Percentiles rank a stretch among this genome's conserved stretches.
phyloP scores from a whole-genome alignment of 169 alveolate genomes.

The Toxoplasma gondii region DNA sequence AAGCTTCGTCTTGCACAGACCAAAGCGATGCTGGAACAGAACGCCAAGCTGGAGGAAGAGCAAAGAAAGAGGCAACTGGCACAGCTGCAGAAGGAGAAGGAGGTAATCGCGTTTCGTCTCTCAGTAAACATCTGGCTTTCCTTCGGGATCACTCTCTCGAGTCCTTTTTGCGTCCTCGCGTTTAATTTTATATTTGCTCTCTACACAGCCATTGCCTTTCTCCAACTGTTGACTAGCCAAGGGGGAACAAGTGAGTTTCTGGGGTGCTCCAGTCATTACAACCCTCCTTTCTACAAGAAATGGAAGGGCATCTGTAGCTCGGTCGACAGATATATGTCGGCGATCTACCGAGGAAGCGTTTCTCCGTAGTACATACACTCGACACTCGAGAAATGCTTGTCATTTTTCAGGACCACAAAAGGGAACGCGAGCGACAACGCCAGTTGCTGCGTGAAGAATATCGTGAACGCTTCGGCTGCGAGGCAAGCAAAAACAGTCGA shows the following conservation, averaged over 20 bases:
- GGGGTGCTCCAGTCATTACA: background rate
- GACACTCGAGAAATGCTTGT: background rate
- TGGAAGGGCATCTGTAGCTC: too few relatives aligned
- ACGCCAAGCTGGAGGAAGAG: constrained; percentile 74
- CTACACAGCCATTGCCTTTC: too few relatives aligned
- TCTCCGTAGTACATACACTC: too few relatives aligned
- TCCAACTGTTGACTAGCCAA: too few relatives aligned
- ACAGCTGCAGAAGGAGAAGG: constrained; percentile 71
- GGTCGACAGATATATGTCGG: too few relatives aligned
- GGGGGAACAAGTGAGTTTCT: too few relatives aligned
- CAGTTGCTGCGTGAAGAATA: constrained; percentile 72
- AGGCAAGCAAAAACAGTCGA: constrained; percentile 22
- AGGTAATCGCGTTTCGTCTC: constrained; percentile 19
- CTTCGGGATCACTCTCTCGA: background rate
- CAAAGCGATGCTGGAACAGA: constrained; percentile 74
- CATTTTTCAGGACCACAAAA: constrained; percentile 67
- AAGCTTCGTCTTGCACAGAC: constrained; percentile 70
- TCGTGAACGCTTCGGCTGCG: constrained; percentile 77
- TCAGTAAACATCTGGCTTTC: too few relatives aligned
- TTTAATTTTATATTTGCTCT: too few relatives aligned
- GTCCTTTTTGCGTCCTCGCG: background rate
- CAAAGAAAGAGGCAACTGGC: constrained; percentile 69
- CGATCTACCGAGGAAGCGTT: too few relatives aligned
- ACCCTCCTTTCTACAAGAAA: too few relatives aligned
- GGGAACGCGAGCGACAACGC: constrained; percentile 75